Evolutionary conservation across 1,284 basidiomycete species (phyloP).

Genomic region (Fistulinella staudtii): DNA sequence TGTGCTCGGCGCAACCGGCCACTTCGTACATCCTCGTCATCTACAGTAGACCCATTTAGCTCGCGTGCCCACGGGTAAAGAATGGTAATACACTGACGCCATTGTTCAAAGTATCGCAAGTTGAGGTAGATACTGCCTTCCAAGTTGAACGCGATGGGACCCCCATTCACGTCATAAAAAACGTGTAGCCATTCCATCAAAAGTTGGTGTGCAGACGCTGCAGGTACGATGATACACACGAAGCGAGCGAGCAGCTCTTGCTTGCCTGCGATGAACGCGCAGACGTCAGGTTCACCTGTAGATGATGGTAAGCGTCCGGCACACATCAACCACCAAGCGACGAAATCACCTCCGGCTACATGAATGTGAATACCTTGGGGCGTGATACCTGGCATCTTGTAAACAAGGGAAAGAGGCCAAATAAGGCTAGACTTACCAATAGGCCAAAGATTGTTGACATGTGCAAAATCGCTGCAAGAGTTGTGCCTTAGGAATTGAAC

Average conservation of each 20-base stretch:
- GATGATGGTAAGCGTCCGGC: background rate
- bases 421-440: too few species aligned
- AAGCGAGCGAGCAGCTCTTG: background rate
- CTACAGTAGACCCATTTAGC: too few species aligned
- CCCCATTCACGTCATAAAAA: constrained; percentile 81
- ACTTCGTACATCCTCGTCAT: constrained; percentile 8
- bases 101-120: constrained; percentile 73
- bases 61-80: too few species aligned
- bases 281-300: background rate
- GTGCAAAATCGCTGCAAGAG: background rate
- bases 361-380: background rate
- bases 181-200: constrained; percentile 30
- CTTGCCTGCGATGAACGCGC: background rate
- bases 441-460: background rate
- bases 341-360: background rate
- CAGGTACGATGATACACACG: background rate
- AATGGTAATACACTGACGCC: constrained; percentile 82
- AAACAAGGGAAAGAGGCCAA: too few species aligned
- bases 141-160: constrained; percentile 91
- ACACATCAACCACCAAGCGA: background rate
- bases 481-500: background rate
- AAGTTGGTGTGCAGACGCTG: background rate
- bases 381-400: background rate
- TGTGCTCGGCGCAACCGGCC: constrained; percentile 62
- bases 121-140: constrained; percentile 90